Evolutionary conservation across 2,329 filamentous ascomycete species (phyloP), one percentile per base, ranked within the genome.

Genomic region (Fusarium agapanthi): DNA sequence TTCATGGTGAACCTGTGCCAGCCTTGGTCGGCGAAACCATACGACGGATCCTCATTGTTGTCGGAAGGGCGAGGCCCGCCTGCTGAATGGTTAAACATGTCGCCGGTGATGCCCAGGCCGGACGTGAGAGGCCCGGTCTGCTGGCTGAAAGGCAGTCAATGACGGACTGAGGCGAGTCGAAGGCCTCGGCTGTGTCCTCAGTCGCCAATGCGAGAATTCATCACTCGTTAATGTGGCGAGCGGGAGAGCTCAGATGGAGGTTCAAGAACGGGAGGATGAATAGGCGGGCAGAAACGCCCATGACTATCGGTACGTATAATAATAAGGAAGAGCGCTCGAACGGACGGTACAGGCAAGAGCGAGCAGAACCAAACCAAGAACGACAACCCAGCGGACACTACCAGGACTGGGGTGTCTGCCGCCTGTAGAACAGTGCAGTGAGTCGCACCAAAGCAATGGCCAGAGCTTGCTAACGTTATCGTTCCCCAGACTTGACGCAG

Each of bases 151-250:
- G 76, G 70, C 80, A 76, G 77, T 80, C 77, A 79, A 75, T 78
- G 76, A 78, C 77, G 71, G 79, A 80, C 80, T 81, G 79, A 80
- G 77, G 76, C 79, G 78, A 81, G 79, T 82, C 80, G 79, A 81
- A 78, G 76, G 79, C 80, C 80, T 79, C 79, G 77, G 79, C 75
- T 77, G 72, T 77, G 76, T 77, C 73, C 77, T 81, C 78, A 81
- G 73, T 80, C 77, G 71, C 77, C 79, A 75, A 76, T 77, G 75
- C 78, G 74, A 76, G 76, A 60, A 80, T 80, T 80, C 80, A 81
- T 81, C 77, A 80, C 81, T 82, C 75, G 77, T 76, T 72, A 59
- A 76, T 75, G 74, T 79, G 77, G 78, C 77, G 75, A 79, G 78
- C 73, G 76, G 73, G 68, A 66, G 71, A 75, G 75, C 76, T 79